These are phyloP conservation scores for Iris macrosiphon DNA, from an alignment of 106 monocot genomes.

Conservation along the genomic window DNA sequence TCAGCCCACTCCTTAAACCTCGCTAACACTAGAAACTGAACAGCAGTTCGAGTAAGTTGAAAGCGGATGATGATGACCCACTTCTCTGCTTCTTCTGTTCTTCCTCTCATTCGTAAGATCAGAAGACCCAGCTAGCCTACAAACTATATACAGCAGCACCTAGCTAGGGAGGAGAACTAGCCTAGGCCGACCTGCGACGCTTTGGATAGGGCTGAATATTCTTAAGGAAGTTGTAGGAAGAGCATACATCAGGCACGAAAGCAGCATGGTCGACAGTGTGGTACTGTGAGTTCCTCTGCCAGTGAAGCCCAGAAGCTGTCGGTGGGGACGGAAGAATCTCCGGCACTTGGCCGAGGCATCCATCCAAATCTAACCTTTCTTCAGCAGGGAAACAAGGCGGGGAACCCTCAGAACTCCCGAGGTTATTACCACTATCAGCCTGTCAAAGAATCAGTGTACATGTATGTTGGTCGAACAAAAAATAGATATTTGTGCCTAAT, in stretches of 20 bases:
- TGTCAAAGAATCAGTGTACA: constrained; percentile 4
- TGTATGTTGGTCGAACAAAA: neutral
- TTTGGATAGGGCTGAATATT: constrained; percentile 1
- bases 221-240: too few species aligned
- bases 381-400: constrained; percentile 20
- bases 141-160: too few species aligned
- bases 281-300: constrained; percentile 28
- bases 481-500: neutral
- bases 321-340: constrained; percentile 68
- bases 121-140: too few species aligned
- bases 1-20: too few species aligned
- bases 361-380: constrained; percentile 33
- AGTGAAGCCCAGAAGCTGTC: constrained; percentile 59
- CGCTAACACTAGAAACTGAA: too few species aligned
- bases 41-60: too few species aligned
- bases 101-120: too few species aligned
- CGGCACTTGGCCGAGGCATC: constrained; percentile 46
- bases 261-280: constrained; percentile 16
- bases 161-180: too few species aligned
- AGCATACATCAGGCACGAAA: constrained; percentile 49
- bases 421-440: constrained; percentile 40
- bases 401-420: constrained; percentile 48
- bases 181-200: neutral
- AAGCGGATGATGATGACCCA: too few species aligned
- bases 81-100: too few species aligned